Percentiles rank a stretch among this genome's conserved stretches.
Evolutionary conservation across 768 basidiomycete genomes (phyloP).

Genomic region (Gautieria morchelliformis): DNA sequence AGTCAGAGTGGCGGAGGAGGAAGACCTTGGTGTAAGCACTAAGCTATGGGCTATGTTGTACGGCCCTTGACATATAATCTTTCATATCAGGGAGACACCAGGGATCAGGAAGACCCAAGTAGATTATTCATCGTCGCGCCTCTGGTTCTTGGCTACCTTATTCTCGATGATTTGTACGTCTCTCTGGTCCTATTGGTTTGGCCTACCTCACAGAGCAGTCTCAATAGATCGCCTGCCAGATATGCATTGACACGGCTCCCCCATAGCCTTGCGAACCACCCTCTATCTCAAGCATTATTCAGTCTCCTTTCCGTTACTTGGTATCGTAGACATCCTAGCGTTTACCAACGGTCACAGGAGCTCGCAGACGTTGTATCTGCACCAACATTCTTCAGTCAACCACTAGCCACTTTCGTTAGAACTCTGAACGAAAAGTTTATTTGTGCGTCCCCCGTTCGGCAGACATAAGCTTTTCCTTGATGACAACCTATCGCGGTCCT

Average conservation of each 20-base stretch:
- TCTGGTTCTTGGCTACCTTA: constrained; percentile 56
- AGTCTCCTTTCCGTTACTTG: constrained; percentile 40
- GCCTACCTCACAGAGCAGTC: background rate
- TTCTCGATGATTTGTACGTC: constrained; percentile 52
- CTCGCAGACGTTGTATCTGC: constrained; percentile 32
- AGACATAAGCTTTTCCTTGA: background rate
- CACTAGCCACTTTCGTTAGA: constrained; percentile 36
- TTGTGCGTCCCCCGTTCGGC: constrained; percentile 29
- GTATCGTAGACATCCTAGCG: constrained; percentile 44
- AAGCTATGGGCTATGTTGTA: background rate
- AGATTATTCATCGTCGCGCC: constrained; percentile 49
- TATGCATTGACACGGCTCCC: constrained; percentile 50
- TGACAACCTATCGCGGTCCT: background rate
- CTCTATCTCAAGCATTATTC: constrained; percentile 38
- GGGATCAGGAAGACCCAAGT: constrained; percentile 28
- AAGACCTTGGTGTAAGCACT: constrained; percentile 35
- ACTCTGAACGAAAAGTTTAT: constrained; percentile 40
- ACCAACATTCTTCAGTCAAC: constrained; percentile 34
- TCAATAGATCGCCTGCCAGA: constrained; percentile 46
- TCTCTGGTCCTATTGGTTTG: background rate
- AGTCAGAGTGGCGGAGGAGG: constrained; percentile 11
- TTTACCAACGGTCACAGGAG: constrained; percentile 40
- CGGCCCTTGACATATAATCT: background rate
- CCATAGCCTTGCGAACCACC: constrained; percentile 30
- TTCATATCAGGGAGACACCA: constrained; percentile 11